A percentile compares a stretch with the other conserved stretches of the same genome.
Conservation (phyloP, 257 asterid genomes). For the Solanum habrochaites region DNA sequence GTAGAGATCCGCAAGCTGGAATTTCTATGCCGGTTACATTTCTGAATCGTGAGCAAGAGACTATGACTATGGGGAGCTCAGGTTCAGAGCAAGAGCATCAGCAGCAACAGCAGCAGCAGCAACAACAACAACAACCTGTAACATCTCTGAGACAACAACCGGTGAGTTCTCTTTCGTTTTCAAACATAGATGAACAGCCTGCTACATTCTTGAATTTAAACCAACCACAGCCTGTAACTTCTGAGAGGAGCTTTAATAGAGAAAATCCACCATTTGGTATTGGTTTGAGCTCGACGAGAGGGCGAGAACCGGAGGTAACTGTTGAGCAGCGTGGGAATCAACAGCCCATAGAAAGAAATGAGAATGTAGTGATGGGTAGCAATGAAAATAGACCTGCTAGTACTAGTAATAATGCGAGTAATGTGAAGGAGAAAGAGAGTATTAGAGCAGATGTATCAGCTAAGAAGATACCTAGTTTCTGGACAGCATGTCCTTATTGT, state of each 20-base stretch:
- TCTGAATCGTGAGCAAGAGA: neutral
- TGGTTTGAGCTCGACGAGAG: neutral
- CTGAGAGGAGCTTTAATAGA: conserved; percentile 11
- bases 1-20: neutral
- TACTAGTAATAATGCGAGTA: conserved; percentile 5
- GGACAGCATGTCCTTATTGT: conserved; percentile 85
- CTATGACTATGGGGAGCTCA: neutral
- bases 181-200: conserved; percentile 9
- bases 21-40: neutral
- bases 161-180: neutral
- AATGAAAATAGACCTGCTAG: conserved; percentile 21
- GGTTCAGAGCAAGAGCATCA: conserved; percentile 2
- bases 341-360: conserved; percentile 1
- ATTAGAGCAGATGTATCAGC: conserved; percentile 6
- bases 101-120: neutral
- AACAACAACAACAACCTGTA: neutral
- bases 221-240: conserved; percentile 12
- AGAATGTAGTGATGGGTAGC: neutral
- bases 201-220: conserved; percentile 8
- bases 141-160: neutral
- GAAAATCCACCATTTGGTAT: neutral
- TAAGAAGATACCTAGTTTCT: conserved; percentile 21
- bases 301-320: conserved; percentile 1
- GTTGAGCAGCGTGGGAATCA: neutral
- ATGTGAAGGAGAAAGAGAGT: conserved; percentile 15